These are phyloP conservation scores for Pseudogymnoascus sp. DNA, from an alignment of 2,329 filamentous ascomycete genomes.

Conservation along the genomic window DNA sequence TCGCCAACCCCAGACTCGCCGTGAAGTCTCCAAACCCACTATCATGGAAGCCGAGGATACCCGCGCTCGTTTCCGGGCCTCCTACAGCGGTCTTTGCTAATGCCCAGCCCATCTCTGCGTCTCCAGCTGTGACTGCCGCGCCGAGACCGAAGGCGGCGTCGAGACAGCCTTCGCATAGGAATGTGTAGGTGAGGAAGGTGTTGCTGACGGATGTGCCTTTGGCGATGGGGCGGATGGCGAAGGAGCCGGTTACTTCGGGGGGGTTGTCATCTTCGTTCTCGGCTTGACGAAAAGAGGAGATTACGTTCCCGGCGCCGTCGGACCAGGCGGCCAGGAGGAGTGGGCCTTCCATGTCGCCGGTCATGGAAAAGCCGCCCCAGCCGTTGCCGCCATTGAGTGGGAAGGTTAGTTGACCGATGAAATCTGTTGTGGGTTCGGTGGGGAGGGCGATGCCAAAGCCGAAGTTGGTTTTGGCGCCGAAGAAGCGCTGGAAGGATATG, in stretches of 20 bases:
- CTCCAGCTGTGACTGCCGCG: constrained; percentile 22
- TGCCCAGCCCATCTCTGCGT: constrained; percentile 35
- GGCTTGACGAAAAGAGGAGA: constrained; percentile 40
- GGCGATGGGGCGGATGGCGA: constrained; percentile 36
- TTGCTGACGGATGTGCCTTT: constrained; percentile 39
- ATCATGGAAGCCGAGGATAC: constrained; percentile 31
- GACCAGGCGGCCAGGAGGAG: constrained; percentile 42
- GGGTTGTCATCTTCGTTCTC: constrained; percentile 38
- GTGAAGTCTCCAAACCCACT: constrained; percentile 23
- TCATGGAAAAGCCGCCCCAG: constrained; percentile 42
- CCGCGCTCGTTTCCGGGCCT: constrained; percentile 23
- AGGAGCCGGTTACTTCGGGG: constrained; percentile 38
- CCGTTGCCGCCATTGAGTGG: constrained; percentile 36
- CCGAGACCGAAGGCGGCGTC: constrained; percentile 28
- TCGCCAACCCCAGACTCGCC: constrained; percentile 17
- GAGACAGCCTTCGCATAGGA: constrained; percentile 39
- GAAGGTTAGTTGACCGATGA: constrained; percentile 43
- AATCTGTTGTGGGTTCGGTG: constrained; percentile 35
- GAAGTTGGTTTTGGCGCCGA: constrained; percentile 36
- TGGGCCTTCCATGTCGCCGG: constrained; percentile 40
- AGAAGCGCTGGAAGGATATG: constrained; percentile 35
- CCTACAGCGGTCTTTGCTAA: constrained; percentile 26
- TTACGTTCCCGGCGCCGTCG: constrained; percentile 34
- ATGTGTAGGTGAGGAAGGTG: constrained; percentile 41
- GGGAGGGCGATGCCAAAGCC: constrained; percentile 41